phyloP scores from a whole-genome alignment of 306 rosid species.

The Rosa rugosa region DNA sequence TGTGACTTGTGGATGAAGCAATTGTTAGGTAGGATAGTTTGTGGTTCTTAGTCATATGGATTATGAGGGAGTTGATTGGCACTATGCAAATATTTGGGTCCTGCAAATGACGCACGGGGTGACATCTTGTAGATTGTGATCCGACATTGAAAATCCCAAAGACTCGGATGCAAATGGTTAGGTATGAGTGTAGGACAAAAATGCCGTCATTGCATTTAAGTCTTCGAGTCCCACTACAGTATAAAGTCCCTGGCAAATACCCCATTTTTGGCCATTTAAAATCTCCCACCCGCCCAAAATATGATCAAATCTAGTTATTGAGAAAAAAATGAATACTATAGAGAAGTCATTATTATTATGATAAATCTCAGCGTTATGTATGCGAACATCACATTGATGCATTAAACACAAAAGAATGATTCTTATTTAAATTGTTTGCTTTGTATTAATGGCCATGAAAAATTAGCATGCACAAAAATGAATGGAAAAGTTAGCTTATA shows the following conservation, averaged over 20 bases:
- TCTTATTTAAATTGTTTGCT: too few species aligned
- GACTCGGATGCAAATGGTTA: background rate
- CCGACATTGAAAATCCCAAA: background rate
- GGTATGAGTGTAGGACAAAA: background rate
- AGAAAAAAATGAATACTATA: too few species aligned
- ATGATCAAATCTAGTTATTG: background rate
- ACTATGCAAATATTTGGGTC: background rate
- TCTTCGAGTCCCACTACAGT: background rate
- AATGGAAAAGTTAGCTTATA: too few species aligned
- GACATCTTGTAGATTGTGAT: conserved; percentile 9
- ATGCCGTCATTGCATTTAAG: background rate
- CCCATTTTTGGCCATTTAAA: background rate
- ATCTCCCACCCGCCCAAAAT: background rate
- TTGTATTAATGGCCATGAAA: too few species aligned
- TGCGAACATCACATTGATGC: too few species aligned
- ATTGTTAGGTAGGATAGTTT: background rate
- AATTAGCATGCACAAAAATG: too few species aligned
- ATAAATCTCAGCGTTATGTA: too few species aligned
- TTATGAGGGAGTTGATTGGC: background rate
- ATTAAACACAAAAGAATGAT: too few species aligned
- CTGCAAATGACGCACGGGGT: conserved; percentile 19
- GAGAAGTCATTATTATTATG: too few species aligned
- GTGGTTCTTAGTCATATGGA: background rate
- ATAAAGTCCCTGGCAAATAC: background rate
- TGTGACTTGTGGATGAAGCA: background rate